Base-by-base conservation (phyloP, 176 grass and related monocot genomes). In the Oryza officinalis region DNA sequence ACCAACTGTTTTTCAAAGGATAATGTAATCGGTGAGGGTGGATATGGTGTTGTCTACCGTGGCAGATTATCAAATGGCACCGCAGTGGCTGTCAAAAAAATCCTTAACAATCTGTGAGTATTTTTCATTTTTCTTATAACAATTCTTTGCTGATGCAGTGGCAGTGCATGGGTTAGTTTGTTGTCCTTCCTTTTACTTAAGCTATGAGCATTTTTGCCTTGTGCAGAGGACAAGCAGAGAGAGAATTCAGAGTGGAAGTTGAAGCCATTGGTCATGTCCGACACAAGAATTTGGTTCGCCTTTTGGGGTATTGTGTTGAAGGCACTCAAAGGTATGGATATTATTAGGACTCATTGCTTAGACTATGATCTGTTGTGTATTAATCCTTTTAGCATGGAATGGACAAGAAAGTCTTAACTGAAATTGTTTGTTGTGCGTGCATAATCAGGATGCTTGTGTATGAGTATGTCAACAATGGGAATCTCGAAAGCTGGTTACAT, bases 231-330 rank as follows among this genome's bases (percentile, higher is more conserved):
- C 95, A 98, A 70, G 95, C 92, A n/a, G 95, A 98, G 87, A 94
- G 92, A 84, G 95, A 98, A 91, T 95, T 98, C 81, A 95, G 92
- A 85, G 95, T 98, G 82, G 95, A 98, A 91, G 95, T 98, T 60
- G 95, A 98, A 80, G 95, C 95, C 41, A 98, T 98, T 40, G 95
- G 95, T 68, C 93, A 98, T 88, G 95, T 98, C 38, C 88, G 95
- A 9, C 95, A 98, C 77, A 98, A 98, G 82, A 98, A 98, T 93
- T 86, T 98, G 72, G 95, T 98, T 44, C 82, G 92, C 15, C 93
- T 98, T 81, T 90, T 95, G 66, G 92, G 95, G 7, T 98, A 98
- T 27, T 98, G 95, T 87, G 91, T 91, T 65, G 95, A 98, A 80
- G 95, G 95, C 49, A 98, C 72, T 87, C 95, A 98, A 78, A 98